A percentile compares a stretch with the other conserved stretches of the same genome.
phyloP scores from a whole-genome alignment of 148 eudicot genomes.

The Polygonum maritimum region DNA sequence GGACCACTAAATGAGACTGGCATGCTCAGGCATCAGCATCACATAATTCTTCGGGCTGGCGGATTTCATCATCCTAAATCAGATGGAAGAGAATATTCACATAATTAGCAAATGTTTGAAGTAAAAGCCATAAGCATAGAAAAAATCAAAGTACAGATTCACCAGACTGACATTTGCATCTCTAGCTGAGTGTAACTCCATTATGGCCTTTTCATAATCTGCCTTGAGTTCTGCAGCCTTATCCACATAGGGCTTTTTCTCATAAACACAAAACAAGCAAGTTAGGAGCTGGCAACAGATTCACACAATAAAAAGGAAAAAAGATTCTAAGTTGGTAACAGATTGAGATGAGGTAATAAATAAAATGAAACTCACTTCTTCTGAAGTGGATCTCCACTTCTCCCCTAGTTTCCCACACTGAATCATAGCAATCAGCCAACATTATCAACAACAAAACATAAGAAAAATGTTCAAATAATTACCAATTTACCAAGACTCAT shows the following conservation, averaged over 20 bases:
- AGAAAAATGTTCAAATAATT: no score
- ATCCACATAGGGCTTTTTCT: constrained; percentile 54
- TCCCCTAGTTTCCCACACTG: no score
- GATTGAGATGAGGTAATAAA: no score
- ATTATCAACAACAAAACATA: no score
- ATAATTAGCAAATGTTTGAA: neutral
- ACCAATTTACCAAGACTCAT: constrained; percentile 43
- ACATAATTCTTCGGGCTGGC: constrained; percentile 25
- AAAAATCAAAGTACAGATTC: neutral
- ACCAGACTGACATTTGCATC: constrained; percentile 27
- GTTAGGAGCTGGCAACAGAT: neutral
- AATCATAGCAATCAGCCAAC: no score
- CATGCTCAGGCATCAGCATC: constrained; percentile 29
- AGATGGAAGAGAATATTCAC: neutral
- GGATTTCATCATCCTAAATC: constrained; percentile 5
- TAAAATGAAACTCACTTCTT: constrained; percentile 42
- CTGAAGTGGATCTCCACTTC: constrained; percentile 62
- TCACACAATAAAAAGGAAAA: neutral
- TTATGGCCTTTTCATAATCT: constrained; percentile 46
- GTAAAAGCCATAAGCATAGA: neutral
- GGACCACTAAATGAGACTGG: neutral
- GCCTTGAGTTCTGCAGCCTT: constrained; percentile 67
- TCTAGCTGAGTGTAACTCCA: constrained; percentile 31
- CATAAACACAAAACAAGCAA: constrained; percentile 21
- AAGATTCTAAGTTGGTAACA: neutral